Evolutionary conservation across 148 eudicot genomes (phyloP).

Genomic region (Tetragonia tetragonoides): DNA sequence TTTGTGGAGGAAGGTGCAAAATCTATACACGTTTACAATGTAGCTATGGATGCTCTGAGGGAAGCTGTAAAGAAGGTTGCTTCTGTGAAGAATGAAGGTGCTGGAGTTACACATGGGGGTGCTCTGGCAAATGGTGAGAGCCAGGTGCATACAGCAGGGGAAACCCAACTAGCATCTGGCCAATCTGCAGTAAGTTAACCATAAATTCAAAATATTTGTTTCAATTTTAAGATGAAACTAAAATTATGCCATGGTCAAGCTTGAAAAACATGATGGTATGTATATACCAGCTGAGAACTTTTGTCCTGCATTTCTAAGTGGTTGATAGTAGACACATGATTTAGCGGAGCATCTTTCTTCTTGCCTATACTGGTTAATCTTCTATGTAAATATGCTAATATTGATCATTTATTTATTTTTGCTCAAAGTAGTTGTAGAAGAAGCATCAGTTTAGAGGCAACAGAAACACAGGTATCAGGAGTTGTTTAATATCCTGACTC

Average conservation of each 20-base stretch:
- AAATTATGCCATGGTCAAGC: not conserved
- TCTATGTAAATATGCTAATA: not conserved
- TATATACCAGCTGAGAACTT: too few species aligned
- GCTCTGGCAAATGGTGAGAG: conserved; percentile 22
- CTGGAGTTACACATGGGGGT: conserved; percentile 17
- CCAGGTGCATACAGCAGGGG: conserved; percentile 6
- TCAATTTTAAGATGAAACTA: not conserved
- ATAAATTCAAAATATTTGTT: not conserved
- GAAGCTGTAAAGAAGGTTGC: conserved; percentile 39
- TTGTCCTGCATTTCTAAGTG: too few species aligned
- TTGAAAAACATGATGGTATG: not conserved
- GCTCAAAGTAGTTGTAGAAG: too few species aligned
- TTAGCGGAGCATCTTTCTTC: too few species aligned
- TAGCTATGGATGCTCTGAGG: conserved; percentile 39
- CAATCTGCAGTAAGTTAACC: conserved; percentile 29
- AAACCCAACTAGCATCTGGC: conserved; percentile 13
- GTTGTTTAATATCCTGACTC: too few species aligned
- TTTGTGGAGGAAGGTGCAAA: conserved; percentile 53
- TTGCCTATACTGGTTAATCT: too few species aligned
- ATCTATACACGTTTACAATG: conserved; percentile 41
- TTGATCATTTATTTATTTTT: not conserved
- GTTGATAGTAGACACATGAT: too few species aligned
- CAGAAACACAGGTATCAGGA: too few species aligned
- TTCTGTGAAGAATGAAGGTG: conserved; percentile 30
- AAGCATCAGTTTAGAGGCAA: too few species aligned